Conservation (phyloP, 257 asterid genomes). For the Apocynum venetum region DNA sequence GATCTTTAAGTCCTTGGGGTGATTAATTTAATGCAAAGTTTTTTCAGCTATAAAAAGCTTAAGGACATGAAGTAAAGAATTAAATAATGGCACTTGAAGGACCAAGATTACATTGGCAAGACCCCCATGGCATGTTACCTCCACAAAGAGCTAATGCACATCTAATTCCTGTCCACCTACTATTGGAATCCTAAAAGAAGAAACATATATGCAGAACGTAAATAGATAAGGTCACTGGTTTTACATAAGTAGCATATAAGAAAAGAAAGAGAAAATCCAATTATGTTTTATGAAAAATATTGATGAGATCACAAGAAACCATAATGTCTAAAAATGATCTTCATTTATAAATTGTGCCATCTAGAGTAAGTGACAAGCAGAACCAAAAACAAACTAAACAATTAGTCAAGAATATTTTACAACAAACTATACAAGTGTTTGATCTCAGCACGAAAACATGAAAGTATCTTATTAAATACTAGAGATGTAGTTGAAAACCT, state of each 20-base stretch:
- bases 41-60: background rate
- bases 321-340: background rate
- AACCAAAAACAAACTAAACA: background rate
- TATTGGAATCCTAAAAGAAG: slow-evolving; percentile 54
- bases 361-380: background rate
- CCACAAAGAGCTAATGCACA: slow-evolving; percentile 74
- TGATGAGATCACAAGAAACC: background rate
- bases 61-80: background rate
- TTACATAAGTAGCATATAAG: background rate
- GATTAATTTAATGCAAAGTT: background rate
- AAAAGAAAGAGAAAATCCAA: background rate
- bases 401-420: too few species aligned
- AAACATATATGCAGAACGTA: background rate
- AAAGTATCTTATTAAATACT: too few species aligned
- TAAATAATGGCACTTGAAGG: background rate
- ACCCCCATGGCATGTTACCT: slow-evolving; percentile 90
- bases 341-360: background rate
- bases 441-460: too few species aligned
- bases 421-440: too few species aligned
- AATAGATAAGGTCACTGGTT: background rate
- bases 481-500: too few species aligned
- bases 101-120: slow-evolving; percentile 48
- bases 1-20: too few species aligned
- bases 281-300: background rate
- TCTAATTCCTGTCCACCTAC: slow-evolving; percentile 77